Base-by-base conservation (phyloP, 495 filamentous ascomycete genomes). In the Coniosporium apollinis region DNA sequence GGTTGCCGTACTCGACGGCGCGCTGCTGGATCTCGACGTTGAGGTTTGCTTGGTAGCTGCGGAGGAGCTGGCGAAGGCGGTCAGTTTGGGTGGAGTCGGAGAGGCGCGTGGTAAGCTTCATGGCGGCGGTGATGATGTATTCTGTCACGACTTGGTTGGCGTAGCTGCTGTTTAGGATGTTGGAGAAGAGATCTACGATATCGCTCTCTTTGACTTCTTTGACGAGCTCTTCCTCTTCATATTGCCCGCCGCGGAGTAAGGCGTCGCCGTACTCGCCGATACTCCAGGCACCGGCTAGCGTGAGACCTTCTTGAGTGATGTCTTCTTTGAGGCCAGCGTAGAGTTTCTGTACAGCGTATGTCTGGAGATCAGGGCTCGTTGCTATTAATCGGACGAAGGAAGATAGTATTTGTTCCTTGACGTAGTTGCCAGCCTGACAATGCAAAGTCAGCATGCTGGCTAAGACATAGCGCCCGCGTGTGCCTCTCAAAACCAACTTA, bases 251-350 rank as follows among this genome's bases (percentile, higher is more conserved):
- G 36, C 70, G 68, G 11, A 97, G 67, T 10, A 97, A 63, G 3
- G 79, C 71, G 54, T 96, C 89, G 22, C 85, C 84, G 54, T 85
- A 97, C 64, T 97, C 89, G 45, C 89, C 89, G 57, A 97, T 94
- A 9, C 85, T 85, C 89, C 89, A 97, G n/a, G 89, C 76, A 20
- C 81, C 91, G 16, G 89, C 84, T 19, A 94, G 67, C 8, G 81
- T 94, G 36, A 97, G 64, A 44, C 83, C 87, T 54, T 97, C 91
- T 50, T 96, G 91, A 8, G 86, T 92, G 45, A 96, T 94, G 44
- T 96, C 89, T 24, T 87, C 84, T 61, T 87, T 94, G 38, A 97
- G 57, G 25, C 76, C 74, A 4, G 78, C 60, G 56, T 93, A 97
- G 8, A 97, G 64, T 57, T 96, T 96, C 52, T 94, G 89, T 3